Evolutionary conservation across 1,284 basidiomycete genomes (phyloP).

Genomic region (Boletus mariae): DNA sequence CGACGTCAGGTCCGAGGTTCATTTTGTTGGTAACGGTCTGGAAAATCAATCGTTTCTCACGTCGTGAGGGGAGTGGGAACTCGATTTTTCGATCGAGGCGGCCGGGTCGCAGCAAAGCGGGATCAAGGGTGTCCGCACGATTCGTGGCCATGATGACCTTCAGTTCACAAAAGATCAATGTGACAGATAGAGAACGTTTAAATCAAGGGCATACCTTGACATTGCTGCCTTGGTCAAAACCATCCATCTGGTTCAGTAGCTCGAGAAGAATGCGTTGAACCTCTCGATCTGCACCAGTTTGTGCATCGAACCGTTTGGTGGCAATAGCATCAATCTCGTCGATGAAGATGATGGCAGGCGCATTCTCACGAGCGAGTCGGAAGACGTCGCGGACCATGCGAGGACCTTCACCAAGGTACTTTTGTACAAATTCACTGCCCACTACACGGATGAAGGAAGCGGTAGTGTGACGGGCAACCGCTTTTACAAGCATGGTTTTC

Average conservation of each 20-base stretch:
- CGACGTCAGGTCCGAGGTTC: slow-evolving; percentile 97
- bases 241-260: slow-evolving; percentile 99
- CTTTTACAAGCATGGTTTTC: slow-evolving; percentile 99
- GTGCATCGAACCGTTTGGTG: slow-evolving; percentile 99
- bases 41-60: slow-evolving; percentile 98
- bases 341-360: slow-evolving; percentile 99
- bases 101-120: slow-evolving; percentile 94
- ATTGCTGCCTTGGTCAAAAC: slow-evolving; percentile 98
- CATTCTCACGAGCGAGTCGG: slow-evolving; percentile 94
- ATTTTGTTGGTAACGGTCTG: slow-evolving; percentile 97
- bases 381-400: slow-evolving; percentile 99
- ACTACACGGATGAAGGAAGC: slow-evolving; percentile 98
- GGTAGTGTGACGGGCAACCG: slow-evolving; percentile 96
- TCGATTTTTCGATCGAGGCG: slow-evolving; percentile 99
- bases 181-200: not conserved
- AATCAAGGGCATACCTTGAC: slow-evolving; percentile 72
- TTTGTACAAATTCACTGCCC: slow-evolving; percentile 98
- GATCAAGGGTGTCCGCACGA: slow-evolving; percentile 93
- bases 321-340: slow-evolving; percentile 99
- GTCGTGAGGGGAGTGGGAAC: slow-evolving; percentile 91
- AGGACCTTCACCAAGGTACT: slow-evolving; percentile 98
- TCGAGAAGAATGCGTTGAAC: slow-evolving; percentile 99
- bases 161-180: not conserved
- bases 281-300: slow-evolving; percentile 98
- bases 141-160: slow-evolving; percentile 99